Evolutionary conservation across 2,329 filamentous ascomycete genomes (phyloP).

Genomic region (Cylindrodendrum hubeiense): DNA sequence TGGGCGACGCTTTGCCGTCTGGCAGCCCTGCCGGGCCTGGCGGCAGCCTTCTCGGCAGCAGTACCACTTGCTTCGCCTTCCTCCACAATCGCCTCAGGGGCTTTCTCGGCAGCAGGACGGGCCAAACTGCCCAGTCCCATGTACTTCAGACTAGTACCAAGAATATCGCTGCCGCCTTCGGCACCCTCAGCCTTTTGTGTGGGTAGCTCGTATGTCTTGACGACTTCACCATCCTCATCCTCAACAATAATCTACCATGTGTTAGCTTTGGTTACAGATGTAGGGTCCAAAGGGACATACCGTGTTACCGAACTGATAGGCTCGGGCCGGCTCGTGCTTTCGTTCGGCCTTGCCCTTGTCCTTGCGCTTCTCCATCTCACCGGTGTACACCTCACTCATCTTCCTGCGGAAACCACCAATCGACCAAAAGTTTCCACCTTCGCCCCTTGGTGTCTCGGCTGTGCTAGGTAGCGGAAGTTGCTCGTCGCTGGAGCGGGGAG

Average conservation of each 20-base stretch:
- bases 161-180: constrained; percentile 53
- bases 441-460: constrained; percentile 29
- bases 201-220: constrained; percentile 85
- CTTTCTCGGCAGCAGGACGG: constrained; percentile 55
- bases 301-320: constrained; percentile 87
- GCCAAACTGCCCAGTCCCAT: constrained; percentile 64
- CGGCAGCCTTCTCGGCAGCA: constrained; percentile 54
- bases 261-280: constrained; percentile 42
- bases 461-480: constrained; percentile 35
- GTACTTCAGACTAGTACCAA: constrained; percentile 64
- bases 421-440: constrained; percentile 48
- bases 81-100: constrained; percentile 44
- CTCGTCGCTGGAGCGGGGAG: constrained; percentile 19
- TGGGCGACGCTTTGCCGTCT: constrained; percentile 56
- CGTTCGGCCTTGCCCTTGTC: constrained; percentile 71
- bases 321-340: constrained; percentile 79
- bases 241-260: constrained; percentile 81
- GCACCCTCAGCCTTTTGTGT: constrained; percentile 55
- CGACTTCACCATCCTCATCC: constrained; percentile 86
- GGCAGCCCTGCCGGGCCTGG: constrained; percentile 63
- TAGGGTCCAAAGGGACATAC: constrained; percentile 54
- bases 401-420: constrained; percentile 61
- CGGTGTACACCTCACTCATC: constrained; percentile 65
- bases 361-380: constrained; percentile 73
- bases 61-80: constrained; percentile 47